phyloP scores from a whole-genome alignment of 176 grass and related monocot species.

The Chloris gayana region DNA sequence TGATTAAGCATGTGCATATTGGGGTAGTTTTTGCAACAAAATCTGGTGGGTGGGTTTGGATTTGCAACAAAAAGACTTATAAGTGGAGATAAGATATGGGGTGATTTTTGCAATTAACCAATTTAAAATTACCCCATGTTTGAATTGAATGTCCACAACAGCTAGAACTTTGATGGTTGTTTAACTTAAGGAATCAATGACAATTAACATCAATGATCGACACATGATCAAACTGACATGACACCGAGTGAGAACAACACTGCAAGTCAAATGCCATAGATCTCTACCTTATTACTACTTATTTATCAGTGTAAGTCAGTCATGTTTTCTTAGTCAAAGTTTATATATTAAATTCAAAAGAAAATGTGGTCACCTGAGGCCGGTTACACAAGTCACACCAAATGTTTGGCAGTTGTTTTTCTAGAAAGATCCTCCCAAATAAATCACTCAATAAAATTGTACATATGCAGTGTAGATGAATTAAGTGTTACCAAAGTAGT shows the following conservation, averaged over 20 bases:
- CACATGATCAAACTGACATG: constrained; percentile 9
- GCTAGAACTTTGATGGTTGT: neutral
- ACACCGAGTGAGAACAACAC: neutral
- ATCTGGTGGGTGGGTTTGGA: no score
- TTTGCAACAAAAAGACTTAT: no score
- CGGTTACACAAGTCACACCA: neutral
- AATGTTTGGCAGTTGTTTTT: neutral
- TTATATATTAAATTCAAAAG: neutral
- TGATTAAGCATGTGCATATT: no score
- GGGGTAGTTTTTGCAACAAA: no score
- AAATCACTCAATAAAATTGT: neutral
- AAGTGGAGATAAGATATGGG: no score
- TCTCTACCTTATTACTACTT: neutral
- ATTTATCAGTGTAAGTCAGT: neutral
- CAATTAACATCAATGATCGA: neutral
- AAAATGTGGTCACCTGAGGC: neutral
- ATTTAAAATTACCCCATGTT: constrained; percentile 5
- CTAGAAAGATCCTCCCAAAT: neutral
- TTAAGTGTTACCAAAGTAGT: constrained; percentile 19
- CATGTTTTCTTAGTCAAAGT: neutral
- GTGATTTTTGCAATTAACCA: no score
- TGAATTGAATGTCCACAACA: neutral
- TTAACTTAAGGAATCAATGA: neutral
- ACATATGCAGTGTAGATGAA: neutral
- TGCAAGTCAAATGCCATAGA: neutral